phyloP scores from a whole-genome alignment of 495 filamentous ascomycete genomes.

The Penicillium dipodomyicola region DNA sequence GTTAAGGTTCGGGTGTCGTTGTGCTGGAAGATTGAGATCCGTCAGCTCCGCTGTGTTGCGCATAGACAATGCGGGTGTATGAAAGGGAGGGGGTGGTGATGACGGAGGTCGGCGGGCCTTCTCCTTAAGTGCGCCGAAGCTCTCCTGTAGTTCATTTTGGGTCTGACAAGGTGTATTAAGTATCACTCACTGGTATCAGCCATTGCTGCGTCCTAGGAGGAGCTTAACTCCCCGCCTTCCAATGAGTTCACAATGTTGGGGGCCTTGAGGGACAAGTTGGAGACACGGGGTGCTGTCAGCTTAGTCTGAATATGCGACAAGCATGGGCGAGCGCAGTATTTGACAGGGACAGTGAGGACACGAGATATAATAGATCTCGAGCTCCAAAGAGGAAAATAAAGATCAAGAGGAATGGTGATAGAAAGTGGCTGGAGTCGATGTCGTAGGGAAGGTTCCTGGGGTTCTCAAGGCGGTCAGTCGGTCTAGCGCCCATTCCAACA shows the following conservation, averaged over 20 bases:
- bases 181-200: conserved; percentile 39
- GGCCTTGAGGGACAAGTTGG: conserved; percentile 18
- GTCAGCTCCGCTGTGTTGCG: conserved; percentile 29
- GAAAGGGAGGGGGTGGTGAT: conserved; percentile 18
- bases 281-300: conserved; percentile 23
- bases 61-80: conserved; percentile 9
- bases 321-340: conserved; percentile 33
- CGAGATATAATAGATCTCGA: conserved; percentile 7
- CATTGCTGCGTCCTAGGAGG: conserved; percentile 39
- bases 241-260: conserved; percentile 24
- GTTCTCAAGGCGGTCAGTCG: conserved; percentile 28
- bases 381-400: conserved; percentile 12
- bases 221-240: conserved; percentile 34
- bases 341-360: conserved; percentile 7
- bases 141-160: conserved; percentile 5
- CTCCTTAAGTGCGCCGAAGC: conserved; percentile 32
- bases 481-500: conserved; percentile 28
- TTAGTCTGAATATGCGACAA: conserved; percentile 31
- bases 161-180: neutral
- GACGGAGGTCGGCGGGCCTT: conserved; percentile 23
- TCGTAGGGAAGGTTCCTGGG: conserved; percentile 23
- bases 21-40: conserved; percentile 24
- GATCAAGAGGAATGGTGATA: conserved; percentile 18
- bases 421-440: conserved; percentile 28
- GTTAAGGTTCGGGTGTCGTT: conserved; percentile 68